Conservation (phyloP, 176 grass and related monocot genomes). For the Neostapfia colusana region DNA sequence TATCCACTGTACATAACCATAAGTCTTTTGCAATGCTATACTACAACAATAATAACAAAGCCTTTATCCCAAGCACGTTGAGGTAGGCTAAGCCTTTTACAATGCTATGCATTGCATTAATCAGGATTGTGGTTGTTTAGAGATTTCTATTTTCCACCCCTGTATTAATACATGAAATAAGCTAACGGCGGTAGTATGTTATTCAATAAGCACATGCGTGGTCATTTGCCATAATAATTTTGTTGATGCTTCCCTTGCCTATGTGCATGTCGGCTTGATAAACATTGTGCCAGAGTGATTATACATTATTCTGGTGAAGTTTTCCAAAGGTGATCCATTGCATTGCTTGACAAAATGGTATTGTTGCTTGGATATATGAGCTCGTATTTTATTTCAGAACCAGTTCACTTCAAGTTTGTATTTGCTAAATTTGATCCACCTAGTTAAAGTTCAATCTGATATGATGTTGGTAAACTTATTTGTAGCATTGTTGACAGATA, state of each 20-base stretch:
- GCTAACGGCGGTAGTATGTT: background rate
- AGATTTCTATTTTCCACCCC: background rate
- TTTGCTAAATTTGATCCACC: background rate
- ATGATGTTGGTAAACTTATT: background rate
- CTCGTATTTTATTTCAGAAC: conserved; percentile 2
- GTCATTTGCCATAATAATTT: background rate
- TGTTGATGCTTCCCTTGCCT: conserved; percentile 2
- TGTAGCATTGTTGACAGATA: background rate
- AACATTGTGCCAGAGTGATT: background rate
- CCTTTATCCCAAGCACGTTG: no score
- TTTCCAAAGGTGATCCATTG: background rate
- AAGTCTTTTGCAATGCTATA: background rate
- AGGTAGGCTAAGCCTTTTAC: background rate
- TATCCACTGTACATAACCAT: background rate
- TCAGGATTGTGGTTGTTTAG: background rate
- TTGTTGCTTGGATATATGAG: background rate
- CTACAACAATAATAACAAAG: no score
- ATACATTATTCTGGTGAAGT: background rate
- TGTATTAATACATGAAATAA: background rate
- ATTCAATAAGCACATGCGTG: background rate
- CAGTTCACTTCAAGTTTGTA: background rate
- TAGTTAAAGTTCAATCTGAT: background rate
- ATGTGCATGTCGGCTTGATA: background rate
- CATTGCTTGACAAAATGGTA: background rate
- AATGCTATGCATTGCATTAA: background rate